Percentiles rank a stretch among this genome's conserved stretches.
Evolutionary conservation across 306 rosid genomes (phyloP).

Genomic region (Senna tora): DNA sequence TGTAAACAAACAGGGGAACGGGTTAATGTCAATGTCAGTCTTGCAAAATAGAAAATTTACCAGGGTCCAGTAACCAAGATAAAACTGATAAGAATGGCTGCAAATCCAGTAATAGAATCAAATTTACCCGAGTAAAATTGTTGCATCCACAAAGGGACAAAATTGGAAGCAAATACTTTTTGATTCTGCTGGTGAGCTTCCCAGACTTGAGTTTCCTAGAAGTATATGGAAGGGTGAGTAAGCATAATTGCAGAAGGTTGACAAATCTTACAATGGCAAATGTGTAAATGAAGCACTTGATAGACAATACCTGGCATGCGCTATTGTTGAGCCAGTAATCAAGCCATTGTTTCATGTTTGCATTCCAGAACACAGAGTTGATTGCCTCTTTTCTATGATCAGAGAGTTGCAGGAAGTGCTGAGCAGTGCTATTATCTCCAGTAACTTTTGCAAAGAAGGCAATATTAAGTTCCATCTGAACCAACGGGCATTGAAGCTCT

Average conservation of each 20-base stretch:
- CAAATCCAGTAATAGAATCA: conserved; percentile 3
- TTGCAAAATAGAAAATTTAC: conserved; percentile 16
- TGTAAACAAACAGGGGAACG: neutral
- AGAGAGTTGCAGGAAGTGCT: conserved; percentile 56
- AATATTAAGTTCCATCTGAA: conserved; percentile 87
- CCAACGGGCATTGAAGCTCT: conserved; percentile 29
- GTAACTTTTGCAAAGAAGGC: conserved; percentile 67
- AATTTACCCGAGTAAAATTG: conserved; percentile 71
- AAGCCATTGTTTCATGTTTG: conserved; percentile 75
- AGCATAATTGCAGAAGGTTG: conserved; percentile 28
- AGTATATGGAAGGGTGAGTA: conserved; percentile 32
- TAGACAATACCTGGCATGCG: conserved; percentile 43
- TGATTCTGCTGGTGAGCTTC: conserved; percentile 65
- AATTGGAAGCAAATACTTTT: conserved; percentile 78
- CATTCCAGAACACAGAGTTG: conserved; percentile 75
- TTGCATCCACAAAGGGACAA: conserved; percentile 85
- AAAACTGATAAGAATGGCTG: conserved; percentile 2
- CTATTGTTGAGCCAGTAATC: conserved; percentile 74
- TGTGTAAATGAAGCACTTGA: conserved; percentile 16
- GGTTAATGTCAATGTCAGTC: neutral
- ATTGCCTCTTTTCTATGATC: conserved; percentile 66
- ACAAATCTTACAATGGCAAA: conserved; percentile 18
- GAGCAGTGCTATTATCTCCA: conserved; percentile 56
- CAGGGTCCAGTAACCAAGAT: neutral
- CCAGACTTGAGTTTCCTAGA: conserved; percentile 63